Base-by-base conservation (phyloP, 2,329 filamentous ascomycete genomes). In the Onygenales sp. region DNA sequence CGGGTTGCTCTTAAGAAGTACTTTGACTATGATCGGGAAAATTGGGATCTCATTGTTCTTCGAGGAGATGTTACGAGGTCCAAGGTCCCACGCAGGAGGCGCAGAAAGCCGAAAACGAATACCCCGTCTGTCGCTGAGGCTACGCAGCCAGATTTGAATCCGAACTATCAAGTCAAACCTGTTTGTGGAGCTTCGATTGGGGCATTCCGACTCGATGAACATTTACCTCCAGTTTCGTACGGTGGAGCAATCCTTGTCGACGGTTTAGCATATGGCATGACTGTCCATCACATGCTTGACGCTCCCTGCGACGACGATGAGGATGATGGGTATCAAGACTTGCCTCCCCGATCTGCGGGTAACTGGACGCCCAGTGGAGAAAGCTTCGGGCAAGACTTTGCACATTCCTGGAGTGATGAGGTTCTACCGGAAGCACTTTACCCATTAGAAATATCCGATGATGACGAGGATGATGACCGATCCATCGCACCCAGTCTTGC, bases 281-380 rank as follows among this genome's bases (percentile, higher is more conserved):
- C 89, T 21, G 92, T 97, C 0, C 92, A 97, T 64, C 92, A 97
- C 68, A 92, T 97, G 83, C 81, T 97, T 2, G 92, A 96, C 62
- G 71, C 74, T 10, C 74, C 80, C 9, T 80, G 78, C 54, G 76
- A 79, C 44, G 77, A 79, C 43, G 77, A 80, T 39, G 71, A 68
- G 3, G 71, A 74, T 4, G 65, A 64, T 32, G 68, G 67, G 11
- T 65, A 68, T 1, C 66, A 70, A 13, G 63, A 66, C 33, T 64
- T 53, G 2, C 67, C 72, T 11, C 63, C 66, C 21, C 67, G 78
- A 6, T 79, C 77, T 47, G 75, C 73, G n/a, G 48, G 56, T 14
- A 68, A 68, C 52, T 63, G 67, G 64, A 55, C 59, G 10, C 60
- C 58, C 27, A 58, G 59, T 36, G 51, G 60, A n/a, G 54, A 55